A percentile compares a stretch with the other conserved stretches of the same genome.
Evolutionary conservation across 176 grass and related monocot species (phyloP).

Genomic region (Avena atlantica): DNA sequence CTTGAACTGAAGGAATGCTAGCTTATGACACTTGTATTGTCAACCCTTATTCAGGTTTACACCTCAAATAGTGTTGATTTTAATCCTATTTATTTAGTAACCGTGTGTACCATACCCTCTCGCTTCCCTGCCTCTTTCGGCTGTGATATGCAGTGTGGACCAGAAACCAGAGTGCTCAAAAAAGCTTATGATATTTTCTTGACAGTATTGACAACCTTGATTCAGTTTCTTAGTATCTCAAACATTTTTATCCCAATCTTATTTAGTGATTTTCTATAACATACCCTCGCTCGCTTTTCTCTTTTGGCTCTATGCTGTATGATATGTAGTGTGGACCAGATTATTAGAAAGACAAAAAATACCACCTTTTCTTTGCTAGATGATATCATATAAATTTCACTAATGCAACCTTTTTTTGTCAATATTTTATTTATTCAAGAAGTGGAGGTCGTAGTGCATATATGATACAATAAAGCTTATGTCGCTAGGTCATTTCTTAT

Average conservation of each 20-base stretch:
- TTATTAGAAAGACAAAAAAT: neutral
- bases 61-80: conserved; percentile 8
- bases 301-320: conserved; percentile 10
- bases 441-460: neutral
- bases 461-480: neutral
- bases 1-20: conserved; percentile 15
- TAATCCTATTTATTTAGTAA: neutral
- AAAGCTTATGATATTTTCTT: conserved; percentile 13
- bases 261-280: conserved; percentile 15
- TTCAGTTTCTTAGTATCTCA: conserved; percentile 17
- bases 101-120: neutral
- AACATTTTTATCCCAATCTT: conserved; percentile 14
- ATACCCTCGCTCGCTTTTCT: neutral
- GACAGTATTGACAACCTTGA: conserved; percentile 6
- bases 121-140: neutral
- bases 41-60: conserved; percentile 31
- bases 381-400: conserved; percentile 24
- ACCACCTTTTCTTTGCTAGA: conserved; percentile 11
- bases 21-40: neutral
- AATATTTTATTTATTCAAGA: conserved; percentile 43
- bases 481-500: conserved; percentile 1
- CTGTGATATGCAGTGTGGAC: neutral
- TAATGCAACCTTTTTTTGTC: conserved; percentile 23
- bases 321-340: conserved; percentile 13
- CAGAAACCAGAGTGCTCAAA: neutral